These are phyloP conservation scores for Serendipita vermifera DNA, from an alignment of 768 basidiomycete genomes.

Conservation along the genomic window DNA sequence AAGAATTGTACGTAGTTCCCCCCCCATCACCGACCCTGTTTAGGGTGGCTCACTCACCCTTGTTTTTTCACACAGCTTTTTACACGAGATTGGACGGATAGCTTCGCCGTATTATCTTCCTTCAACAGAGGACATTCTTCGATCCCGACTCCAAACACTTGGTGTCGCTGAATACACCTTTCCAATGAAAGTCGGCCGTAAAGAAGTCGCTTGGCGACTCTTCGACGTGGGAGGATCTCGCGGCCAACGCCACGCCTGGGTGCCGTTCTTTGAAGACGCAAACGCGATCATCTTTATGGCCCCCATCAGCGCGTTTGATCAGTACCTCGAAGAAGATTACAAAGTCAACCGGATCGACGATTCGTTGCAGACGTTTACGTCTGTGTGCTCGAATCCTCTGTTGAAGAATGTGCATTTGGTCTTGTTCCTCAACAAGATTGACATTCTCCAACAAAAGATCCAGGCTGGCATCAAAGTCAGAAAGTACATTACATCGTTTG, in stretches of 20 bases:
- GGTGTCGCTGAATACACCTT: conserved; percentile 69
- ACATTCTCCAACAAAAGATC: conserved; percentile 60
- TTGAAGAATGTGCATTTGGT: conserved; percentile 60
- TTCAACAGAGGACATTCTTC: conserved; percentile 59
- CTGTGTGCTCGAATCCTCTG: conserved; percentile 63
- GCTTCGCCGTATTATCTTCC: conserved; percentile 47
- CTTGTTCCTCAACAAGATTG: conserved; percentile 67
- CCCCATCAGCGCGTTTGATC: conserved; percentile 78
- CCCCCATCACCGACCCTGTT: conserved; percentile 12
- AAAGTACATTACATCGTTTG: conserved; percentile 72
- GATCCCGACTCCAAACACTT: conserved; percentile 66
- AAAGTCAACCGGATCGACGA: conserved; percentile 70
- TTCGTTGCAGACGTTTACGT: conserved; percentile 63
- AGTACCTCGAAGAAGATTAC: conserved; percentile 76
- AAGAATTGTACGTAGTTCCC: conserved; percentile 46
- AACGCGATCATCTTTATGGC: conserved; percentile 79
- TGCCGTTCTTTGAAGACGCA: conserved; percentile 76
- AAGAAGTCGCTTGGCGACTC: conserved; percentile 58
- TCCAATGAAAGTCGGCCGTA: conserved; percentile 48
- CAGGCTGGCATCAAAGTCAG: conserved; percentile 52
- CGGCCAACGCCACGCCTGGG: conserved; percentile 71
- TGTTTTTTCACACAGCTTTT: conserved; percentile 38
- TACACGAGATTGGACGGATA: conserved; percentile 52
- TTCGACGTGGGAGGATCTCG: conserved; percentile 77
- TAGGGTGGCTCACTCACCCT: conserved; percentile 11